phyloP scores from a whole-genome alignment of 75 land plant genomes.

The Azolla pinnata region DNA sequence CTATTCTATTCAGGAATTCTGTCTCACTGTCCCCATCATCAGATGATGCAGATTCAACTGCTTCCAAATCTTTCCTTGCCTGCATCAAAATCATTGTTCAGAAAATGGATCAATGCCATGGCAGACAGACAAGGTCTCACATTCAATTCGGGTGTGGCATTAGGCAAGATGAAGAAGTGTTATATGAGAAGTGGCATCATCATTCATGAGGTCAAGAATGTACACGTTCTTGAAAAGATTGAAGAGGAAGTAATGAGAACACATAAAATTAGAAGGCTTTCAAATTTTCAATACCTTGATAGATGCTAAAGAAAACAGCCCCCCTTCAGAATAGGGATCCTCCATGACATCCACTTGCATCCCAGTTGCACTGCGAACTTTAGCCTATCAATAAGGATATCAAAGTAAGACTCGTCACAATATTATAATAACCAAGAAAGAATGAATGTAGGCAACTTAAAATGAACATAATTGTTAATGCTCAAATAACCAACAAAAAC shows the following conservation, averaged over 20 bases:
- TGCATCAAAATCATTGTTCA: conserved; percentile 7
- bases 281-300: conserved; percentile 75
- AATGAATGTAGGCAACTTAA: no score
- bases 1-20: conserved; percentile 36
- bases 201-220: no score
- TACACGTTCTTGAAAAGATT: no score
- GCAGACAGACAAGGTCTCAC: neutral
- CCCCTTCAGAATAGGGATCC: conserved; percentile 67
- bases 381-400: no score
- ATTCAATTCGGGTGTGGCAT: neutral
- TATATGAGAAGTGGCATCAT: no score
- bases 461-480: no score
- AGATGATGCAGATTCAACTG: conserved; percentile 44
- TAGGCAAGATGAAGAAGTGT: no score
- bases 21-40: conserved; percentile 42
- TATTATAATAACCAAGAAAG: no score
- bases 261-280: no score
- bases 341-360: conserved; percentile 74
- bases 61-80: conserved; percentile 64
- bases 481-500: no score
- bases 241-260: no score
- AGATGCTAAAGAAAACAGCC: conserved; percentile 63
- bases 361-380: conserved; percentile 70
- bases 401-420: no score
- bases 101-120: neutral